Evolutionary conservation across 169 alveolate species (phyloP).

Genomic region (Babesia bovis): DNA sequence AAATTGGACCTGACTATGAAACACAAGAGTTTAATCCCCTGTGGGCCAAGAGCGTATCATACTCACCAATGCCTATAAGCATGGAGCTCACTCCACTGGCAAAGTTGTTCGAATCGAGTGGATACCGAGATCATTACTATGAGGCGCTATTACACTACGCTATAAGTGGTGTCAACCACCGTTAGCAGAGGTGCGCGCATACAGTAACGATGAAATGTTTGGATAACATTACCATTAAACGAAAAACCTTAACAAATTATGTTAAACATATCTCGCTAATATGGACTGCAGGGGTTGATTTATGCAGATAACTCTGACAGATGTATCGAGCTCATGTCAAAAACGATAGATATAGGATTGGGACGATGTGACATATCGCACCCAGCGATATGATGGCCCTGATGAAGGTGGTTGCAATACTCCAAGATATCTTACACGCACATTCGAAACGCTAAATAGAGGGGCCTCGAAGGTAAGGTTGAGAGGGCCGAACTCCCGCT

Average conservation of each 20-base stretch:
- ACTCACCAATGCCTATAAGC: constrained; percentile 26
- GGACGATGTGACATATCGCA: constrained; percentile 57
- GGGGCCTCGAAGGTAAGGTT: constrained; percentile 70
- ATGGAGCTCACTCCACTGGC: constrained; percentile 33
- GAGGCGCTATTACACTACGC: constrained; percentile 11
- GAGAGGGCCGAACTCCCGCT: constrained; percentile 64
- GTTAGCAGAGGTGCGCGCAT: constrained; percentile 7
- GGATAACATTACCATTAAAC: background rate
- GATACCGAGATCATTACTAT: constrained; percentile 20
- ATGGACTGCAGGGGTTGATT: no score
- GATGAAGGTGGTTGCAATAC: constrained; percentile 11
- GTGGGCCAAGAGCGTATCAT: background rate
- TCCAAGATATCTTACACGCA: constrained; percentile 39
- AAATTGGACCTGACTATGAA: background rate
- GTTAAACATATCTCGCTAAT: no score
- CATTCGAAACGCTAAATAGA: constrained; percentile 58
- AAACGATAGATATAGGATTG: constrained; percentile 59
- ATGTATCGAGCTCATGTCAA: no score
- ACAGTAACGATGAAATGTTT: background rate
- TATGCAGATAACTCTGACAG: no score
- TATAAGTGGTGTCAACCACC: no score
- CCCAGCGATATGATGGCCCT: constrained; percentile 53
- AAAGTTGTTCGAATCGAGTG: background rate
- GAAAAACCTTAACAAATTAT: no score
- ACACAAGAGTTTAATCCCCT: background rate